Percentiles rank a stretch among this genome's conserved stretches.
phyloP scores from a whole-genome alignment of 140 eudicot species.

The Senecio squalidus region DNA sequence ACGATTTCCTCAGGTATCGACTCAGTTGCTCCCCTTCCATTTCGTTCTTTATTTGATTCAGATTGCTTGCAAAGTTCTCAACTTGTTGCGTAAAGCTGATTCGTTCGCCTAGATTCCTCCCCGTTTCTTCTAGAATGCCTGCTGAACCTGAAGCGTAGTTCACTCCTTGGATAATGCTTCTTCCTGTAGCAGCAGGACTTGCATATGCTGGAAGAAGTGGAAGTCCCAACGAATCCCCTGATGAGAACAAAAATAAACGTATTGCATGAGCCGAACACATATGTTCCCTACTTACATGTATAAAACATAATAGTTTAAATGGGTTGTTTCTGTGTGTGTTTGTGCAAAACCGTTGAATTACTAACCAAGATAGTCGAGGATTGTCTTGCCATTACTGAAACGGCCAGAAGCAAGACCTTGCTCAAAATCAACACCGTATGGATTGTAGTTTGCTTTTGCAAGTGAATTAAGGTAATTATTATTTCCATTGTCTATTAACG shows the following conservation, averaged over 20 bases:
- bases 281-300: background rate
- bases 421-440: slow-evolving; percentile 63
- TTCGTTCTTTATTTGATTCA: slow-evolving; percentile 34
- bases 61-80: slow-evolving; percentile 44
- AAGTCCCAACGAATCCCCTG: slow-evolving; percentile 50
- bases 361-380: slow-evolving; percentile 50
- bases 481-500: slow-evolving; percentile 57
- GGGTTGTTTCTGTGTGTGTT: background rate
- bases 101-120: slow-evolving; percentile 54
- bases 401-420: slow-evolving; percentile 61
- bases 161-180: slow-evolving; percentile 42
- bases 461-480: slow-evolving; percentile 55
- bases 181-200: slow-evolving; percentile 36
- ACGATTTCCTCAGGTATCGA: slow-evolving; percentile 33
- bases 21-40: slow-evolving; percentile 31
- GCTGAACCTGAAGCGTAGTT: slow-evolving; percentile 81
- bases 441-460: slow-evolving; percentile 58
- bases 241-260: slow-evolving; percentile 7
- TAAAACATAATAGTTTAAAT: background rate
- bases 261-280: no score
- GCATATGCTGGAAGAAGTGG: slow-evolving; percentile 55
- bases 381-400: slow-evolving; percentile 64
- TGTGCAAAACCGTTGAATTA: background rate
- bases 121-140: slow-evolving; percentile 70
- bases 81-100: slow-evolving; percentile 52